Evolutionary conservation across 2,329 filamentous ascomycete genomes (phyloP), one percentile per base, ranked within the genome.

Genomic region (Colletotrichum melonis): DNA sequence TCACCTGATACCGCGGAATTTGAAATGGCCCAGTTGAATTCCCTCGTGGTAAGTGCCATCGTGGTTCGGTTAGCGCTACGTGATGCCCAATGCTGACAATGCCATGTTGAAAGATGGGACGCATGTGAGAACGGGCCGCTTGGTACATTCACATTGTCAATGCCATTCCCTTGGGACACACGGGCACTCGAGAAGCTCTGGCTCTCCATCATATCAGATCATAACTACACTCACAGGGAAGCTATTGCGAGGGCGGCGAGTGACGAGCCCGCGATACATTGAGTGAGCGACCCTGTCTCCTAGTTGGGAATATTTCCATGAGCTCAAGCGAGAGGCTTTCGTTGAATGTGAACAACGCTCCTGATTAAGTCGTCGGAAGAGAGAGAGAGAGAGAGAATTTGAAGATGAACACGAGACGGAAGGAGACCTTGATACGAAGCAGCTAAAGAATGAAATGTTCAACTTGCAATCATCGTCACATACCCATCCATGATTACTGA

Each of bases 1-100:
- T 49, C 19, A n/a, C 19, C 42, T 11, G 4, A 3, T n/a, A 2
- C 3, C 1, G 0, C 1, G 16, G 3, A 49, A 22, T 4, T n/a
- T 49, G 16, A 2, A 8, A n/a, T 49, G 1, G 7, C 42, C n/a
- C 19, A 8, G 2, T 19, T 49, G 8, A 0, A 22, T n/a, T 49
- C 4, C 26, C 26, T 26, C 26, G 4, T 26, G 3, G 4, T 46
- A 46, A n/a, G 7, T 19, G 16, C 42, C 8, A 46, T 46, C 4
- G 19, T 46, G 6, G 42, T n/a, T n/a, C 42, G 0, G 9, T 46
- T 7, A n/a, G 19, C 42, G 19, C 42, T n/a, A 46, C 8, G 16
- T 46, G 3, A 46, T 46, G 42, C 19, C 19, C 38, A 46, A n/a
- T 19, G 42, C 42, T n/a, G 42, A 49, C 42, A 49, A 22, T 49